Percentiles rank a stretch among this genome's conserved stretches.
Conservation (phyloP, 1,139 yeast genomes). For the Yamadazyma kanchanaburiensis region DNA sequence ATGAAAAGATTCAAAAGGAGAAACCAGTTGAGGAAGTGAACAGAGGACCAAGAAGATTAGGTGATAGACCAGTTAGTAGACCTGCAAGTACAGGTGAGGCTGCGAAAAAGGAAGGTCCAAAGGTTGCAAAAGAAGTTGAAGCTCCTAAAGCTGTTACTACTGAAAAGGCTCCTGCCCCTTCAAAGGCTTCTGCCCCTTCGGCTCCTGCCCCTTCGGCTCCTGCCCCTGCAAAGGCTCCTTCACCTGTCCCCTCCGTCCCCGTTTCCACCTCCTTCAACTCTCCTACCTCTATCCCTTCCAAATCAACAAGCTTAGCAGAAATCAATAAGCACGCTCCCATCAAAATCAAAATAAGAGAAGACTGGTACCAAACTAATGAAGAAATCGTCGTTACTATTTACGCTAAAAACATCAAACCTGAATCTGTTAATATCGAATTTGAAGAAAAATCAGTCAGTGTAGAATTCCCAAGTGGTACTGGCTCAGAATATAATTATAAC, state of each 20-base stretch:
- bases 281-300: conserved; percentile 3
- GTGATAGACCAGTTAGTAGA: neutral
- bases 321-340: conserved; percentile 41
- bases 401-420: conserved; percentile 59
- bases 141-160: neutral
- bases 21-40: neutral
- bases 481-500: conserved; percentile 46
- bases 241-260: neutral
- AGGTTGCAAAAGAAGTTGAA: neutral
- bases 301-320: conserved; percentile 29
- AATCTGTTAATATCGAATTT: conserved; percentile 36
- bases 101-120: neutral
- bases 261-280: neutral
- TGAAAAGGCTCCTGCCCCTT: neutral
- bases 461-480: conserved; percentile 44
- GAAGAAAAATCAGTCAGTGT: conserved; percentile 29
- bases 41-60: neutral
- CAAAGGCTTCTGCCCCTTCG: neutral
- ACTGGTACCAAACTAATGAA: conserved; percentile 72
- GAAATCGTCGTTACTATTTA: conserved; percentile 68
- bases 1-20: neutral
- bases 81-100: neutral
- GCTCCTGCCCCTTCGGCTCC: conserved; percentile 1
- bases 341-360: conserved; percentile 53
- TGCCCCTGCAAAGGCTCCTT: neutral